Conservation (phyloP, 2,329 filamentous ascomycete species). For the Epichloe gansuensis region DNA sequence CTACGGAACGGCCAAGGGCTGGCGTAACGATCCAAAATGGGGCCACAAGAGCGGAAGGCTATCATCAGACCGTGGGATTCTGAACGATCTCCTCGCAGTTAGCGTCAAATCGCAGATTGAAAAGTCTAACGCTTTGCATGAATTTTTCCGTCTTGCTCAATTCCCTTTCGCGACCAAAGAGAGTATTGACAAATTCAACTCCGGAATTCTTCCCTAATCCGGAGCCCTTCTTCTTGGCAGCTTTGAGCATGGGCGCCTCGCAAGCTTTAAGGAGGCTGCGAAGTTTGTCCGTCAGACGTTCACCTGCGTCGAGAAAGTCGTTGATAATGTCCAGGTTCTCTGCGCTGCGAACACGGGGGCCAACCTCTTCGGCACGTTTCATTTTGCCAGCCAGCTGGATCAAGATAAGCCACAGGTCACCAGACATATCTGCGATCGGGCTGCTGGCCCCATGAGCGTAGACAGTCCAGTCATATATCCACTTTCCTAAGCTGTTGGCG, state of each 20-base stretch:
- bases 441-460: slow-evolving; percentile 73
- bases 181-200: slow-evolving; percentile 88
- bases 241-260: slow-evolving; percentile 90
- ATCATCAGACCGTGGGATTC: slow-evolving; percentile 40
- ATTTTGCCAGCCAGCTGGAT: slow-evolving; percentile 92
- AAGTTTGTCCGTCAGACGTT: slow-evolving; percentile 76
- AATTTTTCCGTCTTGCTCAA: slow-evolving; percentile 82
- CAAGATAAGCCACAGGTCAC: slow-evolving; percentile 87
- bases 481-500: slow-evolving; percentile 93
- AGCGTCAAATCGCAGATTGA: slow-evolving; percentile 88
- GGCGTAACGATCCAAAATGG: not conserved
- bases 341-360: slow-evolving; percentile 56
- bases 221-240: slow-evolving; percentile 58
- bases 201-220: slow-evolving; percentile 81
- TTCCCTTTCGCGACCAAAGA: slow-evolving; percentile 86
- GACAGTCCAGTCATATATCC: slow-evolving; percentile 99
- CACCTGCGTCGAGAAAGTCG: slow-evolving; percentile 82
- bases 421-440: slow-evolving; percentile 81
- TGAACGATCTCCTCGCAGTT: slow-evolving; percentile 85
- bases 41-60: no score
- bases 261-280: slow-evolving; percentile 80
- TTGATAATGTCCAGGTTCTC: slow-evolving; percentile 73
- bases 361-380: slow-evolving; percentile 74
- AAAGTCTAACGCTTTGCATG: slow-evolving; percentile 78
- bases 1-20: not conserved